phyloP scores from a whole-genome alignment of 306 rosid species.

The Medicago lupulina region DNA sequence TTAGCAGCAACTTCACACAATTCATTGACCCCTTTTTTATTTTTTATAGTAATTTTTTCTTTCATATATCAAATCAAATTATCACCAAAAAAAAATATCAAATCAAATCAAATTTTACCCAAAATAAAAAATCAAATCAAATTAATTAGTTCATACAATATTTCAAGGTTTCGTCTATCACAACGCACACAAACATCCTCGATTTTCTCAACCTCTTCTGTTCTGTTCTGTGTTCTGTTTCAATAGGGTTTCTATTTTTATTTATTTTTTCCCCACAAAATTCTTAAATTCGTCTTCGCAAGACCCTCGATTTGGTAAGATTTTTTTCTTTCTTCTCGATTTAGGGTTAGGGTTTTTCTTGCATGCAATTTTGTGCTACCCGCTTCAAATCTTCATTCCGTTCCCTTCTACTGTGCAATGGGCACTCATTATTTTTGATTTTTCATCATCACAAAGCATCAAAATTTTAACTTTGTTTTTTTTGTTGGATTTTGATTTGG shows the following conservation, averaged over 20 bases:
- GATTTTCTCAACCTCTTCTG: conserved; percentile 60
- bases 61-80: not conserved
- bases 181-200: conserved; percentile 61
- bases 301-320: conserved; percentile 49
- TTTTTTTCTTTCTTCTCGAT: conserved; percentile 43
- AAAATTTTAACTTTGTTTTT: conserved; percentile 17
- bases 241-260: conserved; percentile 61
- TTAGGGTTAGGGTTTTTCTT: conserved; percentile 69
- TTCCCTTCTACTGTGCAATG: conserved; percentile 29
- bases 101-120: conserved; percentile 1
- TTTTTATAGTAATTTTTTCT: not conserved
- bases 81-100: too few species aligned
- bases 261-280: conserved; percentile 4
- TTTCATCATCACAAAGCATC: conserved; percentile 21
- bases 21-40: conserved; percentile 34
- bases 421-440: conserved; percentile 35
- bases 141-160: too few species aligned
- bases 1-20: conserved; percentile 6
- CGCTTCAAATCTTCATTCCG: conserved; percentile 27
- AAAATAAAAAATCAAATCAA: too few species aligned
- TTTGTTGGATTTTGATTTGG: conserved; percentile 26
- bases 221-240: conserved; percentile 35
- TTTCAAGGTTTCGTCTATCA: conserved; percentile 11
- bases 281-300: conserved; percentile 49
- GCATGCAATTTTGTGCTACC: conserved; percentile 43